These are phyloP conservation scores for Triticum timopheevii DNA, from an alignment of 176 grass and related monocot species.

Conservation along the genomic window DNA sequence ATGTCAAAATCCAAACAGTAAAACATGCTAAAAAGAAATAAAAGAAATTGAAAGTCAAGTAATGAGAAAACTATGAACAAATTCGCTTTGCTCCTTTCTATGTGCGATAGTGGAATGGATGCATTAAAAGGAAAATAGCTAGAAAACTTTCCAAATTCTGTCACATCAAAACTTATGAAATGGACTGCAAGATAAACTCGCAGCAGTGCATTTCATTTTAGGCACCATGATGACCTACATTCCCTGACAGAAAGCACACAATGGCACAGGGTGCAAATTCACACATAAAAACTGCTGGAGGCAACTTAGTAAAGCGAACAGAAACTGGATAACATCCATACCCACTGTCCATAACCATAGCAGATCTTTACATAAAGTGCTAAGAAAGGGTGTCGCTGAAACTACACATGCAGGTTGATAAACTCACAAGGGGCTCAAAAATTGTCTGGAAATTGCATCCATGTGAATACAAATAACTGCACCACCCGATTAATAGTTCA, in stretches of 20 bases:
- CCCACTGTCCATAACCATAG: background rate
- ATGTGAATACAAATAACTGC: conserved; percentile 19
- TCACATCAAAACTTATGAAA: background rate
- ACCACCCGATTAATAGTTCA: conserved; percentile 8
- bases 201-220: background rate
- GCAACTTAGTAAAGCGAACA: background rate
- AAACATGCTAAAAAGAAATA: too few relatives aligned
- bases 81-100: too few relatives aligned
- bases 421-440: conserved; percentile 1
- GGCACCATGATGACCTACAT: background rate
- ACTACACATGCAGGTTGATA: conserved; percentile 2
- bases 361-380: conserved; percentile 22
- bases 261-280: background rate
- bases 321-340: background rate
- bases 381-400: background rate
- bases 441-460: conserved; percentile 28
- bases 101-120: too few relatives aligned
- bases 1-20: too few relatives aligned
- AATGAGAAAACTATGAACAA: too few relatives aligned
- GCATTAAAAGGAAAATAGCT: background rate
- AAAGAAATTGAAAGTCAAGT: too few relatives aligned
- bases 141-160: background rate
- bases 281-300: background rate
- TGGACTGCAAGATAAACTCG: background rate
- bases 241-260: too few relatives aligned